Percentiles rank a stretch among this genome's conserved stretches.
Conservation (phyloP, 176 grass and related monocot genomes). For the Saccharum officinarum region DNA sequence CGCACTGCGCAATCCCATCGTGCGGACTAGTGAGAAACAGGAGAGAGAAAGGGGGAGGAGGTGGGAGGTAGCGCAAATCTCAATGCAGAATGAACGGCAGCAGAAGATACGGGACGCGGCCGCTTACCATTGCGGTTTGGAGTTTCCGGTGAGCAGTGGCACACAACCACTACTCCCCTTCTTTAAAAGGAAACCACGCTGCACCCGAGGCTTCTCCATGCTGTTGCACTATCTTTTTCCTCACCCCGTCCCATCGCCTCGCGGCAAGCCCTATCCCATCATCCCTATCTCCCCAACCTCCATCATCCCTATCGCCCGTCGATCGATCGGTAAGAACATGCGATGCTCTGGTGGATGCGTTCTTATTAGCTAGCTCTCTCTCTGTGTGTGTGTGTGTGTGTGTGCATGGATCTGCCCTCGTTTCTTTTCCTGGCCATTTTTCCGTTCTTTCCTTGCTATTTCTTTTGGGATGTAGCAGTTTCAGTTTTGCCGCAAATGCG, state of each 20-base stretch:
- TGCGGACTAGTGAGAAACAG: too few species aligned
- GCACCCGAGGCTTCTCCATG: conserved; percentile 40
- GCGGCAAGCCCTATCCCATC: not conserved
- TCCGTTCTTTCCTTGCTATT: not conserved
- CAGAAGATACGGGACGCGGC: too few species aligned
- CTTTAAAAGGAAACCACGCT: conserved; percentile 56
- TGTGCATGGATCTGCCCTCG: conserved; percentile 4
- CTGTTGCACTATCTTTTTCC: conserved; percentile 38
- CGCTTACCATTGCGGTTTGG: too few species aligned
- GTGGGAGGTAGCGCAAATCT: too few species aligned
- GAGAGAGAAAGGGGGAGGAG: too few species aligned
- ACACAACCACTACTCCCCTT: conserved; percentile 20
- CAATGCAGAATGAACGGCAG: too few species aligned
- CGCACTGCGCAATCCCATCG: too few species aligned
- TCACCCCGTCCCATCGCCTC: conserved; percentile 15
- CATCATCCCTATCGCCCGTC: not conserved
- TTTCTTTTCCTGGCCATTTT: conserved; percentile 30
- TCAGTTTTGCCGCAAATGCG: conserved; percentile 28
- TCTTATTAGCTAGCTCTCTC: not conserved
- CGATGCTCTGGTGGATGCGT: not conserved
- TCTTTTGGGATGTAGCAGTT: not conserved
- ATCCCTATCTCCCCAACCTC: not conserved
- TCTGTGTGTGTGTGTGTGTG: not conserved
- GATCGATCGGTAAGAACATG: conserved; percentile 36
- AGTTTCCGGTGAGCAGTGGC: not conserved